A percentile compares a stretch with the other conserved stretches of the same genome.
phyloP scores from a whole-genome alignment of 768 basidiomycete species.

The Mycena alexandri region DNA sequence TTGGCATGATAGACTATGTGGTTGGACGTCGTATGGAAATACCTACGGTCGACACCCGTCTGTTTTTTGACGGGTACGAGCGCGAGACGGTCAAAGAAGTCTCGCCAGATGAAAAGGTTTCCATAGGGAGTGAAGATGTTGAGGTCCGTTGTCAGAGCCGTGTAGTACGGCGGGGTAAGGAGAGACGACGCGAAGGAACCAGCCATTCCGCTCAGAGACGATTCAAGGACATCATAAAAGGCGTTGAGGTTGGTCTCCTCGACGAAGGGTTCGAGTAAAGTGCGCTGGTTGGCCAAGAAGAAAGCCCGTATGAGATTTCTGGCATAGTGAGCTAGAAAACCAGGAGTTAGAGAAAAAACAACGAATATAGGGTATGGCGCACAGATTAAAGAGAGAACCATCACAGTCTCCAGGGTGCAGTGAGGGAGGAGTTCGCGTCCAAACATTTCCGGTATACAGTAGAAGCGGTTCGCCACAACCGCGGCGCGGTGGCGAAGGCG shows the following conservation, averaged over 20 bases:
- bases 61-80: neutral
- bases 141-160: neutral
- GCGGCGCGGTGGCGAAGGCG: no score
- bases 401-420: no score
- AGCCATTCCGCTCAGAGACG: neutral
- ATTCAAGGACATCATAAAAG: neutral
- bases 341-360: no score
- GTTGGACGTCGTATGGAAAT: neutral
- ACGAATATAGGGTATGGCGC: no score
- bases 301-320: neutral
- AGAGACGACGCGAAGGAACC: neutral
- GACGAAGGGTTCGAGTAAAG: neutral
- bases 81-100: neutral
- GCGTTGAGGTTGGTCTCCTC: neutral
- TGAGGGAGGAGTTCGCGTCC: no score
- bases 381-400: neutral
- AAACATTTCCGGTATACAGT: no score
- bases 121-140: neutral
- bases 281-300: neutral
- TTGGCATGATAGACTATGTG: neutral
- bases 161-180: neutral
- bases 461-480: no score
- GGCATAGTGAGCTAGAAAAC: neutral
- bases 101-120: neutral
- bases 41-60: neutral